Percentiles rank a stretch among this genome's conserved stretches.
phyloP scores from a whole-genome alignment of 345 rosid species.

The Lagerstroemia speciosa region DNA sequence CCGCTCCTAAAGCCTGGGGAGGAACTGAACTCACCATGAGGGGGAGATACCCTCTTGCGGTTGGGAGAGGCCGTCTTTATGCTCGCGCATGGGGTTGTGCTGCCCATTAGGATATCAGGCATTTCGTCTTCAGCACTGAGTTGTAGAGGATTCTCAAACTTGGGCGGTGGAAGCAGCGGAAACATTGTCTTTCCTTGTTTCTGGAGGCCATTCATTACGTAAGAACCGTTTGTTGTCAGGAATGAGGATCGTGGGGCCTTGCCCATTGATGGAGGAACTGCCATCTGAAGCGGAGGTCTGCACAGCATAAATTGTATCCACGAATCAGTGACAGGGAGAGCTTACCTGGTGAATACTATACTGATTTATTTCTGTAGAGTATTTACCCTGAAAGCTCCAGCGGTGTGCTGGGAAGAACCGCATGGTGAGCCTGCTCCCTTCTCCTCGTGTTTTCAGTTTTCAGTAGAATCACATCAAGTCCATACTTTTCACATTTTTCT shows the following conservation, averaged over 20 bases:
- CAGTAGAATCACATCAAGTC: constrained; percentile 24
- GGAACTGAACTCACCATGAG: constrained; percentile 45
- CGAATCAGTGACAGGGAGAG: neutral
- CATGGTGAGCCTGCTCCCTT: constrained; percentile 45
- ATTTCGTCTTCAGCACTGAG: constrained; percentile 34
- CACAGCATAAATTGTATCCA: neutral
- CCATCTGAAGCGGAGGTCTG: constrained; percentile 61
- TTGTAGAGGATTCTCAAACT: constrained; percentile 35
- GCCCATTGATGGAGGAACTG: constrained; percentile 58
- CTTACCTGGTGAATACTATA: neutral
- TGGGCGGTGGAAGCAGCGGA: constrained; percentile 28
- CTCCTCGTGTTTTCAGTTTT: constrained; percentile 34
- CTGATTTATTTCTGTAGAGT: neutral
- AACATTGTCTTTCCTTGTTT: constrained; percentile 37
- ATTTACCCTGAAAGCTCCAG: constrained; percentile 50
- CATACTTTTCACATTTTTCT: constrained; percentile 37
- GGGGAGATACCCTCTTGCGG: constrained; percentile 94
- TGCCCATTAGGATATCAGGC: constrained; percentile 56
- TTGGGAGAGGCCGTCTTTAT: constrained; percentile 74
- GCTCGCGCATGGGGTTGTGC: constrained; percentile 33
- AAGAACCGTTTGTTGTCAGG: constrained; percentile 31
- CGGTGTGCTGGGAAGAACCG: constrained; percentile 69
- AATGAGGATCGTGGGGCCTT: constrained; percentile 54
- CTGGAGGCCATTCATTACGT: constrained; percentile 23
- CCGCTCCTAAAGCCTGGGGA: constrained; percentile 60